Base-by-base conservation (phyloP, 768 basidiomycete species). In the Mycena filopes region DNA sequence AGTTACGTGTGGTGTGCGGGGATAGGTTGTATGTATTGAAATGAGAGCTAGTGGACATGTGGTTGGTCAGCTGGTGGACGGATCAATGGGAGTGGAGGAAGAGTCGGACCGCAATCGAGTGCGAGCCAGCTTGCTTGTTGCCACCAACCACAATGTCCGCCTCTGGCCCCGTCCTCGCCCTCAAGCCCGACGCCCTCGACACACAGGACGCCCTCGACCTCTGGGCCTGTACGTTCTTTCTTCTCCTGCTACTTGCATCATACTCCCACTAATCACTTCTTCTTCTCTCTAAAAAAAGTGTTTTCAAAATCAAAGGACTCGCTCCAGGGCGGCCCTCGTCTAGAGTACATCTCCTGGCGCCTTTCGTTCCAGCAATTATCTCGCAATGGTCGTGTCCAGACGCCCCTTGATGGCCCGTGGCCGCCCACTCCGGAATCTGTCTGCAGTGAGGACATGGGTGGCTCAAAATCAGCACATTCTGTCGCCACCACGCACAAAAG, bases 291-390 rank as follows among this genome's bases (percentile, higher is more conserved):
- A 20, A 71, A 71, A 16, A 66, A 48, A 94, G 94, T 96, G 9
- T 94, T 96, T 72, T 87, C 92, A 55, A 93, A 93, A 75, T 94
- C 91, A 81, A 93, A 92, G 76, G 84, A 87, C 68, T 88, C 88
- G 2, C 80, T 96, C 4, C 85, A 90, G 70, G 90, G 95, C 70
- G 95, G 95, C n/a, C 83, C 81, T 8, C 79, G 94, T 29, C 84
- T 95, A 29, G 94, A 96, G 78, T 95, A 96, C 72, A 89, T 96
- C 57, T 89, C 91, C 4, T 96, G 94, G 94, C 82, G 94, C 55
- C 79, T 96, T 10, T 93, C 93, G 90, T 86, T 91, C 74, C 85
- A 88, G 67, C 87, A 91, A 66, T 7, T 51, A 8, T 1, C 15
- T 10, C 55, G 43, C n/a, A 29, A 28, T 2, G n/a, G 1, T 18